Conservation (phyloP, 306 rosid genomes). For the Ormosia semicastrata region DNA sequence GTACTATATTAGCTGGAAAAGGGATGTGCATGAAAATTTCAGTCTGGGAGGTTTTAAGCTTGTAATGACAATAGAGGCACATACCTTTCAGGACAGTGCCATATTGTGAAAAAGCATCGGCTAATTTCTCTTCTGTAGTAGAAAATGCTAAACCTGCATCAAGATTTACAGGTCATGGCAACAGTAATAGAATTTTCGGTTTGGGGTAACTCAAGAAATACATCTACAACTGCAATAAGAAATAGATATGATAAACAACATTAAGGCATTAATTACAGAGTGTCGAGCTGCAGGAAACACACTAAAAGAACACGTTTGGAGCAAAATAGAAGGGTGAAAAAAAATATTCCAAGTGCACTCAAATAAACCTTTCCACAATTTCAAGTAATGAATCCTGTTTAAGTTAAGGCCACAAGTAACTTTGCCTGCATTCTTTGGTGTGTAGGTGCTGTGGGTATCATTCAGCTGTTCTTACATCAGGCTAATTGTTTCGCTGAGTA, state of each 20-base stretch:
- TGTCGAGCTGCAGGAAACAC: neutral
- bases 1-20: constrained; percentile 27
- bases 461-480: neutral
- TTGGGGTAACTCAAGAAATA: neutral
- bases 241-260: neutral
- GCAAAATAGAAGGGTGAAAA: neutral
- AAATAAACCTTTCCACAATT: neutral
- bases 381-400: neutral
- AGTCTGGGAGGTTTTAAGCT: neutral
- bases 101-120: constrained; percentile 25
- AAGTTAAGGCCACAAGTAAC: neutral
- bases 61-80: neutral
- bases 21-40: neutral
- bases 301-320: neutral
- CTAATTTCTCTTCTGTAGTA: constrained; percentile 33
- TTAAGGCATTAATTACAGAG: neutral
- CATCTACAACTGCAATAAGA: neutral
- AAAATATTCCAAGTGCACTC: neutral
- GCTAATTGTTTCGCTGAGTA: neutral
- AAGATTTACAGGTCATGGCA: neutral
- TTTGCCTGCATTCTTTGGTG: neutral
- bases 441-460: neutral
- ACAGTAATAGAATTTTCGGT: neutral
- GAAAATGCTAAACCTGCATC: constrained; percentile 35
- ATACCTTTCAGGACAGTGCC: constrained; percentile 31